Conservation (phyloP, 177 flowering plant genomes). For the Vitis hybrid region DNA sequence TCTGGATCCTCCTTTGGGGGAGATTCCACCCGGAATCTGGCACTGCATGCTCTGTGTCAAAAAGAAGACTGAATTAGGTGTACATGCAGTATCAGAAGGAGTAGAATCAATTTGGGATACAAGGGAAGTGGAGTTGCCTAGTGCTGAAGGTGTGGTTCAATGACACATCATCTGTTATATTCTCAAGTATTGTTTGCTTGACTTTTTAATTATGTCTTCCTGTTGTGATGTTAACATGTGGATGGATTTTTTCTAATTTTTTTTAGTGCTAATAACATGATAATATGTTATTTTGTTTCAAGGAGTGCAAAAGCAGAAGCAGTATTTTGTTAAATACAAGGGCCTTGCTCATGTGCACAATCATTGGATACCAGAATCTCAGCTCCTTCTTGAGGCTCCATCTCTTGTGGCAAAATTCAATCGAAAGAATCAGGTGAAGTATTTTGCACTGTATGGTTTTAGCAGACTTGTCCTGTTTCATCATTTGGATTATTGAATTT, state of each 20-base stretch:
- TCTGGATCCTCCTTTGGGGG: constrained; percentile 53
- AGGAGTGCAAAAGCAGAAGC: constrained; percentile 48
- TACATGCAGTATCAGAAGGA: constrained; percentile 60
- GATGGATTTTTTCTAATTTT: neutral
- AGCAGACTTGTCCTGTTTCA: neutral
- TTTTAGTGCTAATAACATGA: neutral
- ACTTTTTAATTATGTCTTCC: neutral
- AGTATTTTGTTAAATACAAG: constrained; percentile 70
- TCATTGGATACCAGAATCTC: constrained; percentile 61
- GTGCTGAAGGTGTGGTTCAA: constrained; percentile 31
- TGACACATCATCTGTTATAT: neutral
- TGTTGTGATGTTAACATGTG: neutral
- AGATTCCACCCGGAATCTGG: constrained; percentile 58
- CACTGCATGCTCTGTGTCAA: constrained; percentile 52
- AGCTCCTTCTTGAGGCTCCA: constrained; percentile 55
- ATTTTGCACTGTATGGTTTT: neutral
- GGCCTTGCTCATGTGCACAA: constrained; percentile 84
- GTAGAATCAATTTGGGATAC: constrained; percentile 57
- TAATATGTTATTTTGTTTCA: constrained; percentile 12
- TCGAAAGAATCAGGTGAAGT: constrained; percentile 37
- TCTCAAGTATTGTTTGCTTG: neutral
- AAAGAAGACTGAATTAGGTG: constrained; percentile 61
- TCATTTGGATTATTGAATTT: neutral
- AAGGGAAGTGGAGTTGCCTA: constrained; percentile 34
- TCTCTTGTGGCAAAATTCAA: constrained; percentile 44